Conservation (phyloP, 805 yeast genomes). For the Brettanomyces sp. region DNA sequence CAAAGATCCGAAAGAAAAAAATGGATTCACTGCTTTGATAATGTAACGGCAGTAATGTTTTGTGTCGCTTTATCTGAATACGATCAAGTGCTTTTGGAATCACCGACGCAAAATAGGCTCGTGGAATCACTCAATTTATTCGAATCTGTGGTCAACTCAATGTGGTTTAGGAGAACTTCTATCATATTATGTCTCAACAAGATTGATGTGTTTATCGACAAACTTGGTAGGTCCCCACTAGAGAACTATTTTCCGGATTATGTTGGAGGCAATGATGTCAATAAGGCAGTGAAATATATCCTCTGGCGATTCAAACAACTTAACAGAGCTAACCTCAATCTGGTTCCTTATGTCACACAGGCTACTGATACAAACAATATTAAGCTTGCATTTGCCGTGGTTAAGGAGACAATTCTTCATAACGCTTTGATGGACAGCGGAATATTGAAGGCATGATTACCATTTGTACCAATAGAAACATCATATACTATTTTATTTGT, state of each 20-base stretch:
- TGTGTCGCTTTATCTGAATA: conserved; percentile 89
- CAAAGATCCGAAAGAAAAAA: conserved; percentile 92
- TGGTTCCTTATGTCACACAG: conserved; percentile 88
- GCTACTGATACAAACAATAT: conserved; percentile 91
- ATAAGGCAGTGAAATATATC: conserved; percentile 85
- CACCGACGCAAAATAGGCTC: conserved; percentile 62
- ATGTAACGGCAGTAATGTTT: conserved; percentile 80
- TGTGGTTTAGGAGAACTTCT: conserved; percentile 87
- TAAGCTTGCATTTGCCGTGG: conserved; percentile 62
- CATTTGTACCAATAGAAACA: not conserved
- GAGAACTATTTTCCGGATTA: conserved; percentile 84
- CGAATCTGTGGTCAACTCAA: conserved; percentile 83
- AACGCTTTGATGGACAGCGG: conserved; percentile 50
- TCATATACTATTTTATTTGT: not conserved
- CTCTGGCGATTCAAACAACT: conserved; percentile 83
- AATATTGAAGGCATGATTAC: conserved; percentile 25
- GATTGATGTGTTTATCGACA: conserved; percentile 83
- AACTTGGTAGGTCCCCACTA: conserved; percentile 70
- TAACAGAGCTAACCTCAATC: conserved; percentile 70
- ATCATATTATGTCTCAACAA: conserved; percentile 82
- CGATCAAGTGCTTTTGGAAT: conserved; percentile 78
- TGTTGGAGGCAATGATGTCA: conserved; percentile 81
- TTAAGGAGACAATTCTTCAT: conserved; percentile 47
- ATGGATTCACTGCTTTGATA: conserved; percentile 96
- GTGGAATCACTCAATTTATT: conserved; percentile 77